A percentile compares a stretch with the other conserved stretches of the same genome.
Conservation (phyloP, 306 rosid genomes). For the Aeschynomene evenia region DNA sequence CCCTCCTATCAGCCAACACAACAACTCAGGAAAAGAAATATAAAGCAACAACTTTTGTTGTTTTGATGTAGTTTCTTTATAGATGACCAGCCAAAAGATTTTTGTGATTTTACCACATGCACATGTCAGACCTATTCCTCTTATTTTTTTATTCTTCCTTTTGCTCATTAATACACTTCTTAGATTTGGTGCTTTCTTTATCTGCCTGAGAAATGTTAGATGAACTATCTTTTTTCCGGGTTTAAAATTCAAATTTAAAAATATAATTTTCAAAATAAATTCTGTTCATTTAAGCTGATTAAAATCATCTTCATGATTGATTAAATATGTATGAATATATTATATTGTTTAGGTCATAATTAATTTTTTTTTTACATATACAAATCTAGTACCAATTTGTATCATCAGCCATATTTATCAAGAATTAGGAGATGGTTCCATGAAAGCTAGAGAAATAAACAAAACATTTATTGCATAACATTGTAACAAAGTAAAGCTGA, state of each 20-base stretch:
- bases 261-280: no score
- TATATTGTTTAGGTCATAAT: neutral
- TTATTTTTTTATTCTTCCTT: slow-evolving; percentile 4
- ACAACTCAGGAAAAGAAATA: neutral
- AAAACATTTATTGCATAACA: neutral
- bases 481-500: neutral
- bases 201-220: no score
- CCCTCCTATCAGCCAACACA: neutral
- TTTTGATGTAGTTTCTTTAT: neutral
- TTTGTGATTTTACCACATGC: slow-evolving; percentile 32
- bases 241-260: no score
- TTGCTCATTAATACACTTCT: neutral
- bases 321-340: neutral
- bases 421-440: neutral
- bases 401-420: neutral
- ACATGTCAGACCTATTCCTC: neutral
- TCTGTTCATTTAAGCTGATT: neutral
- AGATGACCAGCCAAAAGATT: slow-evolving; percentile 2
- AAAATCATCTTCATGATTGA: neutral
- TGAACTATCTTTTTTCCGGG: no score
- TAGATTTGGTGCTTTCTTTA: neutral
- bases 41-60: neutral
- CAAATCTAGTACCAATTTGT: neutral
- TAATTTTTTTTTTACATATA: no score
- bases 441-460: neutral